Evolutionary conservation across 345 rosid genomes (phyloP).

Genomic region (Barbarea vulgaris): DNA sequence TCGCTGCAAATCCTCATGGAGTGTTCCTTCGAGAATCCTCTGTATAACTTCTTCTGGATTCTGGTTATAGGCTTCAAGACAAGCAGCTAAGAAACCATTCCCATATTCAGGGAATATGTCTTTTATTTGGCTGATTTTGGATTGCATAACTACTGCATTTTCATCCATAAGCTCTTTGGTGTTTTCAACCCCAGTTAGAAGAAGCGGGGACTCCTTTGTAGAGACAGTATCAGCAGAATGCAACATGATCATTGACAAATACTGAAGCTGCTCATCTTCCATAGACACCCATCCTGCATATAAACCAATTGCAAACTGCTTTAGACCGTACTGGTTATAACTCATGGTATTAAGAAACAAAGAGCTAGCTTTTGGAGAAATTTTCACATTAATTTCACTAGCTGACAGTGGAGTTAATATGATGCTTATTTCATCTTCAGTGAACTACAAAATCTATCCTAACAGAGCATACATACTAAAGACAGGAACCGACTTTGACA

Average conservation of each 20-base stretch:
- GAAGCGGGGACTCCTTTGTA: constrained; percentile 41
- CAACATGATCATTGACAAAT: constrained; percentile 67
- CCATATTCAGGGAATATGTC: constrained; percentile 93
- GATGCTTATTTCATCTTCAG: not conserved
- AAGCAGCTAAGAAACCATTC: constrained; percentile 73
- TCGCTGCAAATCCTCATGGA: constrained; percentile 70
- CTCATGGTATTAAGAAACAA: constrained; percentile 13
- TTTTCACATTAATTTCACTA: not conserved
- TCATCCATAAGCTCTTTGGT: constrained; percentile 58
- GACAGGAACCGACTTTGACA: not conserved
- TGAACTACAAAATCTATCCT: not conserved
- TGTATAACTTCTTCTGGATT: constrained; percentile 96
- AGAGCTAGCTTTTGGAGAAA: not conserved
- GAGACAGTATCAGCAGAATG: constrained; percentile 39
- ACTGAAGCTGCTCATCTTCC: constrained; percentile 82
- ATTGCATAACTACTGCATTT: constrained; percentile 68
- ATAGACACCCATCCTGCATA: constrained; percentile 78
- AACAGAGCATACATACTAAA: constrained; percentile 2
- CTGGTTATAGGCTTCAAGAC: constrained; percentile 89
- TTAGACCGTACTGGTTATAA: constrained; percentile 12
- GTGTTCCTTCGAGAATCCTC: constrained; percentile 89
- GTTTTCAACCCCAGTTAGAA: constrained; percentile 40
- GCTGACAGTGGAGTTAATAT: constrained; percentile 10
- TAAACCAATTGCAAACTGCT: constrained; percentile 24
- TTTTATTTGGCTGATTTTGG: constrained; percentile 87